phyloP scores from a whole-genome alignment of 2,329 filamentous ascomycete species.

The Fusarium praegraminearum region DNA sequence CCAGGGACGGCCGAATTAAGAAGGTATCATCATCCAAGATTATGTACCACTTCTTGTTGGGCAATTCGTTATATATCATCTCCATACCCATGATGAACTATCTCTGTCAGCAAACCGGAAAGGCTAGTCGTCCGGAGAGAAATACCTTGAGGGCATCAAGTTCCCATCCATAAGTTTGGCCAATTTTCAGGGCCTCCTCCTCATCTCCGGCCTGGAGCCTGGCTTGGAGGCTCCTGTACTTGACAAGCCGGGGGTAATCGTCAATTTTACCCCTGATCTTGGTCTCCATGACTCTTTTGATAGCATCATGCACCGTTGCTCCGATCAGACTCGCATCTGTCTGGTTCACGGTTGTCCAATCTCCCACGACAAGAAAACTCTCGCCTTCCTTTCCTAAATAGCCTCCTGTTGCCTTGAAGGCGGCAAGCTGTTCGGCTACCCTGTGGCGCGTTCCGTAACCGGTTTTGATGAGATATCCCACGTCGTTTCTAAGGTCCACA shows the following conservation, averaged over 20 bases:
- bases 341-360: slow-evolving; percentile 58
- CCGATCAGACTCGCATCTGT: slow-evolving; percentile 50
- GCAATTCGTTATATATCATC: slow-evolving; percentile 62
- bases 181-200: slow-evolving; percentile 53
- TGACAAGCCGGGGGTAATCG: slow-evolving; percentile 53
- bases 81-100: slow-evolving; percentile 69
- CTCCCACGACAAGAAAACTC: slow-evolving; percentile 63
- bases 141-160: slow-evolving; percentile 63
- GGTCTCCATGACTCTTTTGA: slow-evolving; percentile 53
- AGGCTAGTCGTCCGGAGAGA: not conserved
- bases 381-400: slow-evolving; percentile 55
- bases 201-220: slow-evolving; percentile 56
- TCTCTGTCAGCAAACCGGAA: slow-evolving; percentile 19
- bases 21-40: slow-evolving; percentile 70
- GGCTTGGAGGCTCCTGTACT: slow-evolving; percentile 56
- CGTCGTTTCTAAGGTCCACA: slow-evolving; percentile 60
- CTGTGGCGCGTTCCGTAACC: slow-evolving; percentile 66
- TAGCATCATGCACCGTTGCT: slow-evolving; percentile 57
- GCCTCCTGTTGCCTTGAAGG: slow-evolving; percentile 52
- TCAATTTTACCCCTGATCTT: slow-evolving; percentile 47
- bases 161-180: slow-evolving; percentile 60
- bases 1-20: slow-evolving; percentile 62
- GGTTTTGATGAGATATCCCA: slow-evolving; percentile 66
- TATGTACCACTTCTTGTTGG: slow-evolving; percentile 69
- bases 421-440: slow-evolving; percentile 60